A percentile compares a stretch with the other conserved stretches of the same genome.
Evolutionary conservation across 2,329 filamentous ascomycete genomes (phyloP).

Genomic region (Setomelanomma holmii): DNA sequence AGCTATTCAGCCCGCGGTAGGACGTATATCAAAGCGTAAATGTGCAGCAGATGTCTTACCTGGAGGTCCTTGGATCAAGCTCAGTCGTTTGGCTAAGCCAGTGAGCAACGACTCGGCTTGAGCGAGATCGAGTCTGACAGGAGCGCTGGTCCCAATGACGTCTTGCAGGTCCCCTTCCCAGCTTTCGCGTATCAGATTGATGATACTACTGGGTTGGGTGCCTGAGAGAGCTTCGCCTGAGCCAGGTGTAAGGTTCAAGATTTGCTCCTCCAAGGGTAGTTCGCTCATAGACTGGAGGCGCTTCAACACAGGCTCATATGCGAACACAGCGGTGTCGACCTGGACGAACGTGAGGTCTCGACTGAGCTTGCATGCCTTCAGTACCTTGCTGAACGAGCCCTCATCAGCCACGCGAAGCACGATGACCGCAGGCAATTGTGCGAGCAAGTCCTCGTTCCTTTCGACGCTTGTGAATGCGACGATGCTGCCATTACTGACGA

Average conservation of each 20-base stretch:
- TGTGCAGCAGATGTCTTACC: constrained; percentile 51
- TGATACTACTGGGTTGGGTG: constrained; percentile 30
- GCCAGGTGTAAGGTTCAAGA: constrained; percentile 51
- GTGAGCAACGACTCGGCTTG: constrained; percentile 65
- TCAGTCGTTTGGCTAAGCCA: constrained; percentile 62
- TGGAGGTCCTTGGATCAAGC: constrained; percentile 75
- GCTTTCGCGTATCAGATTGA: constrained; percentile 28
- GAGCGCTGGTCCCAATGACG: constrained; percentile 21
- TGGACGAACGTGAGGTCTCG: constrained; percentile 59
- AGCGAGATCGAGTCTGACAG: constrained; percentile 57
- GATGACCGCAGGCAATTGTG: constrained; percentile 54
- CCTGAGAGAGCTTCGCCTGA: constrained; percentile 28
- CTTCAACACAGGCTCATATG: constrained; percentile 71
- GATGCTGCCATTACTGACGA: constrained; percentile 61
- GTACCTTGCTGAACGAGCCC: constrained; percentile 54
- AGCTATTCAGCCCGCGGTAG: too few species aligned
- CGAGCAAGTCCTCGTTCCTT: constrained; percentile 58
- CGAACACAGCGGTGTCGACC: constrained; percentile 71
- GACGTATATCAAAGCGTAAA: background rate
- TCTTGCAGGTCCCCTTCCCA: constrained; percentile 26
- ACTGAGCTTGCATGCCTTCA: constrained; percentile 46
- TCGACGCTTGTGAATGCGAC: constrained; percentile 68
- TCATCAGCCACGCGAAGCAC: constrained; percentile 60
- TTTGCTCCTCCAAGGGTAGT: constrained; percentile 62
- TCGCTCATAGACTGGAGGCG: constrained; percentile 64